Evolutionary conservation across 2,329 filamentous ascomycete species (phyloP), one percentile per base, ranked within the genome.

Genomic region (Botrytis fragariae): DNA sequence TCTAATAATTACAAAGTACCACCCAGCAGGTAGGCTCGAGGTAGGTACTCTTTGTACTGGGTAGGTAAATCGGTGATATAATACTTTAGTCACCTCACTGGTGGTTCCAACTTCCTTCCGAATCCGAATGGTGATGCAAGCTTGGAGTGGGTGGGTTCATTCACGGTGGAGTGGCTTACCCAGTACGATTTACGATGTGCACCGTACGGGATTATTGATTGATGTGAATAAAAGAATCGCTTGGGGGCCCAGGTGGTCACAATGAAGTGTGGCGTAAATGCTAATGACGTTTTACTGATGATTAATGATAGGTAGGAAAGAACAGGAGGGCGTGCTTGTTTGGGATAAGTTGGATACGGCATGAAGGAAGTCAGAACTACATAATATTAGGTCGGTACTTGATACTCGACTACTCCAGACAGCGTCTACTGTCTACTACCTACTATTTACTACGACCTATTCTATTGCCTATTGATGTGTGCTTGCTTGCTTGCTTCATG

Each of bases 231-330:
- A n/a, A 2, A 62, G 60, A 62, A 62, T 62, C 60, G 60, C 60
- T 62, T 62, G 48, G 25, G n/a, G n/a, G n/a, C n/a, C n/a, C n/a
- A n/a, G n/a, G 60, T n/a, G 60, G 60, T 62, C 60, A 62, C 60
- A 39, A 42, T 62, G 60, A 39, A 61, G 35, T 61, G 59, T 61
- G 59, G 59, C 59, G 59, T 61, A 39, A 61, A 25, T 61, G 35
- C 10, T 9, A 39, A 62, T 62, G 60, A 62, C 60, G 60, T 42
- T 61, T 61, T 39, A 12, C 35, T 61, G 29, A 32, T 57, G 12
- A 44, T 44, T 44, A 44, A 44, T 44, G 42, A 42, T 42, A 45
- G 16, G 44, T 45, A 45, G 44, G 20, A 4, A 9, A 22, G 44
- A 22, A 8, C 20, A 45, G 20, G 44, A 45, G 20, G 4, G 44